A percentile compares a stretch with the other conserved stretches of the same genome.
phyloP scores from a whole-genome alignment of 179 eudicot species.

The Beta lomatogona region DNA sequence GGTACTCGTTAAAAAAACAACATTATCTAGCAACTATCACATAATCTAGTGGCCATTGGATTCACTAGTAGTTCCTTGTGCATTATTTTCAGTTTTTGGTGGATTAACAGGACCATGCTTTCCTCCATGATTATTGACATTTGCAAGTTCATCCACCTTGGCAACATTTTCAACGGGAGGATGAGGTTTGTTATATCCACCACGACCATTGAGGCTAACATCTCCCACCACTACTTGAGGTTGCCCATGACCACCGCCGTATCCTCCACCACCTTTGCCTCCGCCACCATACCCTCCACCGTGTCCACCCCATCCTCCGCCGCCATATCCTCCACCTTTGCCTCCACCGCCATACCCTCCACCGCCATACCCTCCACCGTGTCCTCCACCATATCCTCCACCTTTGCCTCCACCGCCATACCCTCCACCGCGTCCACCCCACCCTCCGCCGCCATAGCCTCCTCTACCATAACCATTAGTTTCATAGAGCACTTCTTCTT shows the following conservation, averaged over 20 bases:
- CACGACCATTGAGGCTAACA: conserved; percentile 4
- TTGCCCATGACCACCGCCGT: neutral
- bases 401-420: neutral
- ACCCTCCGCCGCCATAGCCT: neutral
- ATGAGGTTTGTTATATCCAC: conserved; percentile 20
- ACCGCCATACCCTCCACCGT: neutral
- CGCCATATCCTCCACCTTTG: neutral
- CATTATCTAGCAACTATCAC: neutral
- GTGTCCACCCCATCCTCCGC: neutral
- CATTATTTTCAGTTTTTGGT: neutral
- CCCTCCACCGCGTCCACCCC: neutral
- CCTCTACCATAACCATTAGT: neutral
- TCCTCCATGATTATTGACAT: conserved; percentile 5
- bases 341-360: conserved; percentile 2
- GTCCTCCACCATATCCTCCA: neutral
- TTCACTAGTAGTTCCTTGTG: neutral
- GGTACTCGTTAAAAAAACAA: neutral
- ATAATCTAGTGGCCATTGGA: neutral
- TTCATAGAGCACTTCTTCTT: neutral
- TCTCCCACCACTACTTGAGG: neutral
- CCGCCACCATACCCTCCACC: neutral
- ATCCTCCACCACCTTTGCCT: neutral
- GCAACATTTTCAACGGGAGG: neutral
- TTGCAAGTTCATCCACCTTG: neutral
- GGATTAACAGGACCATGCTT: neutral